Evolutionary conservation across 208 protist genomes (phyloP).

Genomic region (Trypanosoma congolense): DNA sequence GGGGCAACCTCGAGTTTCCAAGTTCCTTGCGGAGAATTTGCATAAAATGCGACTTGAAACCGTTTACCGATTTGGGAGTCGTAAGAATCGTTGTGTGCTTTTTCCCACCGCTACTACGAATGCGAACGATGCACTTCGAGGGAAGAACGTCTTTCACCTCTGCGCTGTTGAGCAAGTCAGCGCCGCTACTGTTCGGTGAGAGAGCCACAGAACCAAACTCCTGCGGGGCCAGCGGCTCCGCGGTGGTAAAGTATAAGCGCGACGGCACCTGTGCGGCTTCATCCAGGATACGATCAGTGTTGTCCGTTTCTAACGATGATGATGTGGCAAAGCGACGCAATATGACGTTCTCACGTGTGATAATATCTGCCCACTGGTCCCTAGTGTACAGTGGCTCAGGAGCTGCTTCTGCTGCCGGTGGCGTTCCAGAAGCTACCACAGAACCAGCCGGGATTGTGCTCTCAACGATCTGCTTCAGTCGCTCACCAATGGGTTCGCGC

Average conservation of each 20-base stretch:
- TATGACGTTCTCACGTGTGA: conserved; percentile 45
- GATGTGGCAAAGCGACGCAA: conserved; percentile 28
- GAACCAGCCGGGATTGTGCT: conserved; percentile 17
- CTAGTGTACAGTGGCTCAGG: conserved; percentile 11
- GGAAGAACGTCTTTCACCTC: conserved; percentile 23
- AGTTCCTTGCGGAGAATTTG: conserved; percentile 70
- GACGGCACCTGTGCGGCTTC: conserved; percentile 15
- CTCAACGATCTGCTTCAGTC: conserved; percentile 33
- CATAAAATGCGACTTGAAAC: conserved; percentile 75
- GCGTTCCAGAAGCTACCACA: background rate
- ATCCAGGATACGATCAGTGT: conserved; percentile 5
- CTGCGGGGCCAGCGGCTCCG: conserved; percentile 23
- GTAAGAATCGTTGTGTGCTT: conserved; percentile 55
- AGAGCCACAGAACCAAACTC: background rate
- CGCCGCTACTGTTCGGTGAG: background rate
- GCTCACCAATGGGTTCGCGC: conserved; percentile 14
- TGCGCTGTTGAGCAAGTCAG: conserved; percentile 2
- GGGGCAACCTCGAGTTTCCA: conserved; percentile 36
- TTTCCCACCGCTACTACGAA: conserved; percentile 57
- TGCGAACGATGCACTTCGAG: conserved; percentile 70
- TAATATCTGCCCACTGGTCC: conserved; percentile 35
- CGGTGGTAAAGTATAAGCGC: conserved; percentile 27
- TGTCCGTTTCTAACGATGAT: conserved; percentile 4
- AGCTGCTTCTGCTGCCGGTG: background rate
- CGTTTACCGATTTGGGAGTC: conserved; percentile 60